These are phyloP conservation scores for Boletus vermiculosoides DNA, from an alignment of 768 basidiomycete genomes.

Conservation along the genomic window DNA sequence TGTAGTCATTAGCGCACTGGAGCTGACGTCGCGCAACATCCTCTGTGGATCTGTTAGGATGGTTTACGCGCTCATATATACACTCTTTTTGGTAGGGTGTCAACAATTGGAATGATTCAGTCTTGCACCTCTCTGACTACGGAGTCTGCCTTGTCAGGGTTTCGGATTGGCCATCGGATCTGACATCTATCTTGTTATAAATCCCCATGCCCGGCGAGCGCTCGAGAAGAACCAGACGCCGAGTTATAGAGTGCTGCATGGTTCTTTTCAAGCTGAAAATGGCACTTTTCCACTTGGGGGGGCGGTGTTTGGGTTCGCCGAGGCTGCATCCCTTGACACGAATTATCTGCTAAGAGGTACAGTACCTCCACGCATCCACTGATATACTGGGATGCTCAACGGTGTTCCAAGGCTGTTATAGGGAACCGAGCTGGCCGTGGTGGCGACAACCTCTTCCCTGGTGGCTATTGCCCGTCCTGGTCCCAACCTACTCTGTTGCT, in stretches of 20 bases:
- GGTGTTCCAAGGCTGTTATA: constrained; percentile 60
- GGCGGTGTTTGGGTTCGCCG: constrained; percentile 49
- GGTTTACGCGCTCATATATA: constrained; percentile 85
- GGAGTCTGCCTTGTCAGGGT: constrained; percentile 44
- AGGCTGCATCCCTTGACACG: constrained; percentile 31
- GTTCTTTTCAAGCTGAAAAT: constrained; percentile 50
- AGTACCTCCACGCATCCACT: background rate
- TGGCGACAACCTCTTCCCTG: constrained; percentile 74
- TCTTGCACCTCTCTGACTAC: constrained; percentile 5
- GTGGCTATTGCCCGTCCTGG: constrained; percentile 77
- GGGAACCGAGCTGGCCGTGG: constrained; percentile 75
- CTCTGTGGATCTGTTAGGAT: constrained; percentile 81
- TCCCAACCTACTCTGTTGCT: constrained; percentile 71
- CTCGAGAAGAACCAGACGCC: constrained; percentile 32
- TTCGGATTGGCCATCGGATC: constrained; percentile 84
- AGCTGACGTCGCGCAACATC: constrained; percentile 77
- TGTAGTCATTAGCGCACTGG: constrained; percentile 73
- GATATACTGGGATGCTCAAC: constrained; percentile 28
- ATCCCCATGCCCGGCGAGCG: constrained; percentile 49
- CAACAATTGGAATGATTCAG: background rate
- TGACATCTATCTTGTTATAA: constrained; percentile 73
- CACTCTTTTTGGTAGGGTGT: constrained; percentile 64
- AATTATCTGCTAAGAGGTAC: constrained; percentile 34
- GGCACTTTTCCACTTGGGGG: constrained; percentile 41
- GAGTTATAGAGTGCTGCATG: constrained; percentile 51